A percentile compares a stretch with the other conserved stretches of the same genome.
These are phyloP conservation scores for Cadophora gregata DNA, from an alignment of 2,329 filamentous ascomycete species.

Conservation along the genomic window DNA sequence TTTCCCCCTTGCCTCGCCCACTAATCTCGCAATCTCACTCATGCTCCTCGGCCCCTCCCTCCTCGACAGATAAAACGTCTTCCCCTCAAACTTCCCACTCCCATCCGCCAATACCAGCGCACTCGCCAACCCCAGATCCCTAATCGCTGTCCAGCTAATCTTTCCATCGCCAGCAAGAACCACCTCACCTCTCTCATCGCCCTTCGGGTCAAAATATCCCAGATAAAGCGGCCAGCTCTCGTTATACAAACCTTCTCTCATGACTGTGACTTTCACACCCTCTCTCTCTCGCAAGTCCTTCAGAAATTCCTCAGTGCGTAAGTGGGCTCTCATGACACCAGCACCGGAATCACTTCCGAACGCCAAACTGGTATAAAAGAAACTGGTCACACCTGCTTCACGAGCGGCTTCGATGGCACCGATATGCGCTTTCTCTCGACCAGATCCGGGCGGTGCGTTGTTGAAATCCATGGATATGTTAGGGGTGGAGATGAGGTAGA, in stretches of 20 bases:
- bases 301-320: slow-evolving; percentile 37
- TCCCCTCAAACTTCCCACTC: slow-evolving; percentile 28
- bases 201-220: slow-evolving; percentile 31
- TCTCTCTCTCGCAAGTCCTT: slow-evolving; percentile 13
- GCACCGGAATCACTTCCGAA: slow-evolving; percentile 29
- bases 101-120: slow-evolving; percentile 34
- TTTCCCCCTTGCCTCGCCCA: slow-evolving; percentile 27
- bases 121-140: slow-evolving; percentile 36
- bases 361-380: slow-evolving; percentile 46
- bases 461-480: slow-evolving; percentile 46
- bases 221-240: slow-evolving; percentile 40
- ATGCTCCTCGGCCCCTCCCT: slow-evolving; percentile 22
- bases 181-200: slow-evolving; percentile 35
- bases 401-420: slow-evolving; percentile 42
- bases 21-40: slow-evolving; percentile 32
- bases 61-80: slow-evolving; percentile 33
- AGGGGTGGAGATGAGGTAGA: slow-evolving; percentile 47
- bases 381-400: slow-evolving; percentile 43
- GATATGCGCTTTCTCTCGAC: slow-evolving; percentile 31
- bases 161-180: slow-evolving; percentile 39
- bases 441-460: slow-evolving; percentile 46
- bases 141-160: slow-evolving; percentile 37
- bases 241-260: slow-evolving; percentile 40
- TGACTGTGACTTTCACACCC: slow-evolving; percentile 32
- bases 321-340: slow-evolving; percentile 36